These are phyloP conservation scores for Colletotrichum gloeosporioides DNA, from an alignment of 2,329 filamentous ascomycete species.

Conservation along the genomic window DNA sequence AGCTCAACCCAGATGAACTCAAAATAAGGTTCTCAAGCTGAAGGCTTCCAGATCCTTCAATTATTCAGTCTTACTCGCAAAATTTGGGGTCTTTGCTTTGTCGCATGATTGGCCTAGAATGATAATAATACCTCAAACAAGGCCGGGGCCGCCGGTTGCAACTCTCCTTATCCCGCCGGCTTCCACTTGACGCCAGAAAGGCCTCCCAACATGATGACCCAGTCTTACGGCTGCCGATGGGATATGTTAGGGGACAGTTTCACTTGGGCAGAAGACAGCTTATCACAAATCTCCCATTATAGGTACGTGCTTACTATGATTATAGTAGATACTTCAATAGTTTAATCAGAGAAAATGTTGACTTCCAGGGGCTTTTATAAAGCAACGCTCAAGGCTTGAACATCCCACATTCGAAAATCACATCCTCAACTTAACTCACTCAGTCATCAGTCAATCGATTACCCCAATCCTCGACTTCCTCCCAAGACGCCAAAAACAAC, in stretches of 20 bases:
- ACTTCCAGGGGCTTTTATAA: background rate
- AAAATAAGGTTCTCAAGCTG: background rate
- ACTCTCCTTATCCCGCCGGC: background rate
- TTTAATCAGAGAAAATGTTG: background rate
- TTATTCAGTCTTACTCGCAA: background rate
- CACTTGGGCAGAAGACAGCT: background rate
- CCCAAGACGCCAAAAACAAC: background rate
- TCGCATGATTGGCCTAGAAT: background rate
- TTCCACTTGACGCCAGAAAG: background rate
- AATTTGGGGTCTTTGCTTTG: background rate
- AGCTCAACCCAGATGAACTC: background rate
- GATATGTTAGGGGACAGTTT: background rate
- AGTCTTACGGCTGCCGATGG: background rate
- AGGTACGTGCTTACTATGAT: background rate
- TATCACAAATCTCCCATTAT: background rate
- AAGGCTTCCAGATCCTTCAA: background rate
- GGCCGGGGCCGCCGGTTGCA: background rate
- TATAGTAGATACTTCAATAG: background rate
- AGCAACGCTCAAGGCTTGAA: background rate
- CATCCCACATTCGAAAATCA: accelerated
- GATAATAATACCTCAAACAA: background rate
- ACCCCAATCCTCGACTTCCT: background rate
- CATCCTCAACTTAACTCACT: background rate
- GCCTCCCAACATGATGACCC: background rate
- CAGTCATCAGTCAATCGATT: accelerated